Base-by-base conservation (phyloP, 1,284 basidiomycete genomes). In the Rhodotorula sp. region DNA sequence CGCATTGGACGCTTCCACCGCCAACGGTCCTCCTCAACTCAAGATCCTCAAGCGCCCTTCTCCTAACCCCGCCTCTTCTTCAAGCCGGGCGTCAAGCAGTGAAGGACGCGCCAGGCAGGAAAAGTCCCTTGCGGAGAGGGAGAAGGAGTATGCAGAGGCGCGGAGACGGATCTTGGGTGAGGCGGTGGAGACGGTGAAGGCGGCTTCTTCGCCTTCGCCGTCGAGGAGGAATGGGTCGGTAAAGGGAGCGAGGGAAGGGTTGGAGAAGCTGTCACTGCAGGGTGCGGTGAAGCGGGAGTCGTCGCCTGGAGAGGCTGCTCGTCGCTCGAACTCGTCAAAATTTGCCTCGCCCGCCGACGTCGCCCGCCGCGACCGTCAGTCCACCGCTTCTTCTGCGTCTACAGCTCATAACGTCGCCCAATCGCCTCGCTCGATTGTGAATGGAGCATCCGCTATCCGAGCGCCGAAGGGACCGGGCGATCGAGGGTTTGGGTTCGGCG, bases 11-110 rank as follows among this genome's bases (percentile, higher is more conserved):
- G n/a, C 61, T 10, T 17, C 53, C 1, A 64, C 67, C 2, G 47
- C 71, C 2, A 66, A 72, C 46, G 67, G 67, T 7, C 71, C 71
- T 4, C 62, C 62, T 8, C 58, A 64, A 30, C 60, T 73, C 5
- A 52, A 59, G 36, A 73, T 73, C 51, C 63, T 73, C 47, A 73
- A 70, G 36, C 58, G 71, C 11, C 71, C 71, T 8, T 30, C 66
- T 2, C 13, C 47, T 0, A 27, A 59, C 1, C 0, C 58, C 20
- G 15, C 27, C 27, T 17, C 4, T 24, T 22, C 52, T 11, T 27
- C 51, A 2, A 48, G 46, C 27, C 24, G 29, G 19, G 24, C 57
- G 22, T 30, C 57, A 2, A 59, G 53, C 47, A 3, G 29, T 1
- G 60, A 59, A 6, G 60, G 48, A 2, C 52, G n/a, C 0, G 13